phyloP scores from a whole-genome alignment of 768 basidiomycete species.

The Mycena galericulata region DNA sequence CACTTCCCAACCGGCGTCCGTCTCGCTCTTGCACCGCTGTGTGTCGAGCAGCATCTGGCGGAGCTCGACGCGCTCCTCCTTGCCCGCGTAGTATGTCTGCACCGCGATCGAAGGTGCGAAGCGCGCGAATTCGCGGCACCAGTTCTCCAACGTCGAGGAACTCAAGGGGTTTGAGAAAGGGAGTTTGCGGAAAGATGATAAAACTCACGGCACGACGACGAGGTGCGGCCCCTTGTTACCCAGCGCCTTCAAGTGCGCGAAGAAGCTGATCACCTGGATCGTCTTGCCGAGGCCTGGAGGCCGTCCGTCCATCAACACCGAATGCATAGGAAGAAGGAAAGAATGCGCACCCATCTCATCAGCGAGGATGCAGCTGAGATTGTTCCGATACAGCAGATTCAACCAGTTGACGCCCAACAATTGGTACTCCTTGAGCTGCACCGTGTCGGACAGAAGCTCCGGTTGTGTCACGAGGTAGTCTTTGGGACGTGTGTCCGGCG shows the following conservation, averaged over 20 bases:
- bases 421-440: constrained; percentile 95
- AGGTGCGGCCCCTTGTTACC: constrained; percentile 89
- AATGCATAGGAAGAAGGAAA: constrained; percentile 9
- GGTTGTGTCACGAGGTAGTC: constrained; percentile 87
- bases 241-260: constrained; percentile 87
- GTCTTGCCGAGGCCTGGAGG: constrained; percentile 95
- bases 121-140: constrained; percentile 95
- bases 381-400: constrained; percentile 82
- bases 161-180: constrained; percentile 51
- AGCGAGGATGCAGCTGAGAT: constrained; percentile 93
- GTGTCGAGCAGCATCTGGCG: constrained; percentile 79
- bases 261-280: constrained; percentile 97
- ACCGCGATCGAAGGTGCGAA: constrained; percentile 90
- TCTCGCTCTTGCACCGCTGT: constrained; percentile 58
- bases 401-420: constrained; percentile 98
- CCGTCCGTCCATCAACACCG: constrained; percentile 17
- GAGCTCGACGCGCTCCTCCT: constrained; percentile 83
- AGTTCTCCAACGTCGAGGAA: constrained; percentile 97
- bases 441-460: constrained; percentile 67
- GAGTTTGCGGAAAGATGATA: not conserved
- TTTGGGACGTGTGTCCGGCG: constrained; percentile 56
- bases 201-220: constrained; percentile 91
- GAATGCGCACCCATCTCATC: constrained; percentile 94
- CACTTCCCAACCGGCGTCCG: constrained; percentile 85
- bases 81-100: constrained; percentile 94